phyloP scores from a whole-genome alignment of 768 basidiomycete species.

The Hirschioporus abietinus region DNA sequence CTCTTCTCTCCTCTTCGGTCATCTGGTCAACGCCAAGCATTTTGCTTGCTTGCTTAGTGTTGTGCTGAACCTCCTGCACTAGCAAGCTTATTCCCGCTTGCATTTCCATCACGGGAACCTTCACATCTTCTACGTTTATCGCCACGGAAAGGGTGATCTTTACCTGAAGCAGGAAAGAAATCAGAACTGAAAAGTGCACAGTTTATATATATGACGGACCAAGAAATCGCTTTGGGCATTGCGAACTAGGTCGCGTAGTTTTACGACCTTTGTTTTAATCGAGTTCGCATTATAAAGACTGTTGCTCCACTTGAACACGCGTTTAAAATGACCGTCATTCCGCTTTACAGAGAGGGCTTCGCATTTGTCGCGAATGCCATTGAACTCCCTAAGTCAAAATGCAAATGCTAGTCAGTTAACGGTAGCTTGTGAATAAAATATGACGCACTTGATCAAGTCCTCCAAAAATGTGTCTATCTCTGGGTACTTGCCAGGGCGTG shows the following conservation, averaged over 20 bases:
- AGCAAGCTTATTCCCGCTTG: not conserved
- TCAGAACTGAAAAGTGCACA: not conserved
- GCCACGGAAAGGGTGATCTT: not conserved
- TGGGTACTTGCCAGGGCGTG: not conserved
- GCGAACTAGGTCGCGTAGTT: not conserved
- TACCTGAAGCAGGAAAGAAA: not conserved
- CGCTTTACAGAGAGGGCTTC: not conserved
- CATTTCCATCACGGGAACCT: not conserved
- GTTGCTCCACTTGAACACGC: not conserved
- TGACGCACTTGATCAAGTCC: not conserved
- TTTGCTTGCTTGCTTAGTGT: not conserved
- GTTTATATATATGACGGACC: not conserved
- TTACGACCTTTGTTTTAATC: not conserved
- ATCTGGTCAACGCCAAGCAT: not conserved
- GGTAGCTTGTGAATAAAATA: not conserved
- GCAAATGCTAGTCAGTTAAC: not conserved
- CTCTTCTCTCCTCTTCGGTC: not conserved
- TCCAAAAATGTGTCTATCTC: not conserved
- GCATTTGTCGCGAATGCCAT: not conserved
- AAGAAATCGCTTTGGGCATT: not conserved
- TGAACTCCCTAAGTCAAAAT: not conserved
- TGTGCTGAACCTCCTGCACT: not conserved
- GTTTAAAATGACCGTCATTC: not conserved
- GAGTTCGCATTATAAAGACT: not conserved
- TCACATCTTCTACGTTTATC: not conserved